Base-by-base conservation (phyloP, 2,329 filamentous ascomycete genomes). In the Colletotrichum echinochloae region DNA sequence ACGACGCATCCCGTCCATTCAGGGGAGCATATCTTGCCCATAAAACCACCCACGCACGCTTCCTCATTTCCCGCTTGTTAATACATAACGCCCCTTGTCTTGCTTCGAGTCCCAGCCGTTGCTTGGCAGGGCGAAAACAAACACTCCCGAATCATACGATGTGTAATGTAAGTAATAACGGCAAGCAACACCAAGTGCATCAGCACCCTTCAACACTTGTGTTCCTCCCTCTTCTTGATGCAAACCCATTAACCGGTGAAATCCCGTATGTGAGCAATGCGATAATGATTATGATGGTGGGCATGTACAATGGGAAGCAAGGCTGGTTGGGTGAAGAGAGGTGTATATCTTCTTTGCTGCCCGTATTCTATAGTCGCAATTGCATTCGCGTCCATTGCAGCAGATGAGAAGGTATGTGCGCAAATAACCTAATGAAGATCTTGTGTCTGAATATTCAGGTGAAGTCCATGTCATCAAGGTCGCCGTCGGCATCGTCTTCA, bases 401-500 rank as follows among this genome's bases (percentile, higher is more conserved):
- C 37, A 41, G 18, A 54, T 35, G 14, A 65, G 8, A 65, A 30
- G 33, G n/a, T 48, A 33, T 56, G 30, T 39, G 30, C 20, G 26
- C 20, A 41, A 62, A 9, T 14, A 44, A 55, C 20, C n/a, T 20
- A 26, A 9, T 49, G 16, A 3, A 12, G 23, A 51, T 49, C 33
- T n/a, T 16, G 39, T 33, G 23, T 49, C 18, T 39, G 12, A 12
- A 33, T 49, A 30, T 72, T 56, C 39, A 71, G 12, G 26, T n/a
- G 16, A 71, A 71, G 26, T 71, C 66, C 69, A 70, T 71, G n/a
- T 76, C 80, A 18, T 83, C 80, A 44, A 78, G 68, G 33, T 81
- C 80, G 20, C 73, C 79, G 7, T 82, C 80, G 20, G 80, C 75
- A 33, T 74, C 79, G 5, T 83, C 82, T 4, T 79, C 76, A 23